These are phyloP conservation scores for Torrubiellomyces zombiae DNA, from an alignment of 2,329 filamentous ascomycete genomes.

Conservation along the genomic window DNA sequence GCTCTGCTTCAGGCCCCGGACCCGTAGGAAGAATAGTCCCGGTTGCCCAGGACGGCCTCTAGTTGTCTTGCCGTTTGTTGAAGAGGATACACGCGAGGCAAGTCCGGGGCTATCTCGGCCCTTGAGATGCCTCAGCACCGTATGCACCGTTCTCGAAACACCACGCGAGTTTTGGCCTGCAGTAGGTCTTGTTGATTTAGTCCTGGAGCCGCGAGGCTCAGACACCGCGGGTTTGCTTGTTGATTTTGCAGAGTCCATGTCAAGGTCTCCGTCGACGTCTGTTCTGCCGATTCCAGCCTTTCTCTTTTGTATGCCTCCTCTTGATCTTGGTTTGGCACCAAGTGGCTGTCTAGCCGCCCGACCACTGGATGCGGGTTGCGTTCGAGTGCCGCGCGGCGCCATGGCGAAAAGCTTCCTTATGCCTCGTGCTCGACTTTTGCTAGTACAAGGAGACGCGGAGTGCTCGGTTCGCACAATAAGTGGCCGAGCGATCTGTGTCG, in stretches of 20 bases:
- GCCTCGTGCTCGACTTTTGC: too few relatives aligned
- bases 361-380: slow-evolving; percentile 11
- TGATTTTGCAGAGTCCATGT: slow-evolving; percentile 31
- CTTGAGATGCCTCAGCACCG: slow-evolving; percentile 24
- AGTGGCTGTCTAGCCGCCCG: too few relatives aligned
- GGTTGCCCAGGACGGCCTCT: slow-evolving; percentile 9
- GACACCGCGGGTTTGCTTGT: slow-evolving; percentile 14
- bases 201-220: slow-evolving; percentile 13
- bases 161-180: slow-evolving; percentile 10
- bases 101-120: slow-evolving; percentile 17
- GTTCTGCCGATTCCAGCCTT: slow-evolving; percentile 20
- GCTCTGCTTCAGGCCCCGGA: slow-evolving; percentile 50
- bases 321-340: slow-evolving; percentile 16
- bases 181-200: slow-evolving; percentile 12
- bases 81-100: slow-evolving; percentile 17
- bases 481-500: too few relatives aligned
- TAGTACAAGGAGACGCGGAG: too few relatives aligned
- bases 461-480: too few relatives aligned
- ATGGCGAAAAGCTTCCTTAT: slow-evolving; percentile 9
- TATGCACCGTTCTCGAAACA: slow-evolving; percentile 22
- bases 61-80: slow-evolving; percentile 9
- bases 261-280: slow-evolving; percentile 42
- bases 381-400: slow-evolving; percentile 18
- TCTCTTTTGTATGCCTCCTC: slow-evolving; percentile 36
- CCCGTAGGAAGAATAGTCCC: slow-evolving; percentile 21